These are phyloP conservation scores for Paecilomyces variotii DNA, from an alignment of 2,329 filamentous ascomycete genomes.

Conservation along the genomic window DNA sequence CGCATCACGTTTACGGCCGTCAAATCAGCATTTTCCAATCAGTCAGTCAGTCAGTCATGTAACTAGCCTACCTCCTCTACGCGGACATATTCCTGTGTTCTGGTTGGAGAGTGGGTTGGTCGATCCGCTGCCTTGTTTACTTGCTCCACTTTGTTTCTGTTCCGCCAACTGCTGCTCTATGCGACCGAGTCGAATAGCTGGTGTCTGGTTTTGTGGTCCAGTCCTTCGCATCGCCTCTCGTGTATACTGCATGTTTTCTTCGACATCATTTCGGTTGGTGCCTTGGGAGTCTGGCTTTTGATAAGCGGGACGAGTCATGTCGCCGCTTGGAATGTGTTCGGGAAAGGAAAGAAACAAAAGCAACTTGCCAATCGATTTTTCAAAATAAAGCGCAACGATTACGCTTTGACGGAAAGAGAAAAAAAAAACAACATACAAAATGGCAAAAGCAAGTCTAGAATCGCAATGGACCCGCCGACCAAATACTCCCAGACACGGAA, in stretches of 20 bases:
- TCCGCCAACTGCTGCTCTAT: background rate
- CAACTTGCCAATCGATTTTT: background rate
- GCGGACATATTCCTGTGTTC: constrained; percentile 1
- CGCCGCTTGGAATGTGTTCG: background rate
- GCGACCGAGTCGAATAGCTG: too few relatives aligned
- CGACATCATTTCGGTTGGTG: background rate
- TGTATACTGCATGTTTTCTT: background rate
- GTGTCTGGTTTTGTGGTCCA: background rate
- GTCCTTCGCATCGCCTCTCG: background rate
- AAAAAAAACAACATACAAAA: background rate
- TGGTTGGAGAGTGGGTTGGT: background rate
- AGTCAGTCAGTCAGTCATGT: constrained; percentile 1
- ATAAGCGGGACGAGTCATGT: background rate
- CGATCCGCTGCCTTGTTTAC: background rate
- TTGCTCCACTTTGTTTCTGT: background rate
- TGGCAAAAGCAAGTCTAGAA: background rate
- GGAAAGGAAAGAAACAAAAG: background rate
- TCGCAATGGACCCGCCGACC: background rate
- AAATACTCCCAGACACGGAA: background rate
- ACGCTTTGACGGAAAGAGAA: background rate
- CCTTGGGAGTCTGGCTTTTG: background rate
- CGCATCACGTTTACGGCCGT: constrained; percentile 2
- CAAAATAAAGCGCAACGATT: background rate
- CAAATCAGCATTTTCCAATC: constrained; percentile 1
- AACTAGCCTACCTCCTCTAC: constrained; percentile 2